Base-by-base conservation (phyloP, 495 filamentous ascomycete species). In the Hypoxylon lienhwacheense region DNA sequence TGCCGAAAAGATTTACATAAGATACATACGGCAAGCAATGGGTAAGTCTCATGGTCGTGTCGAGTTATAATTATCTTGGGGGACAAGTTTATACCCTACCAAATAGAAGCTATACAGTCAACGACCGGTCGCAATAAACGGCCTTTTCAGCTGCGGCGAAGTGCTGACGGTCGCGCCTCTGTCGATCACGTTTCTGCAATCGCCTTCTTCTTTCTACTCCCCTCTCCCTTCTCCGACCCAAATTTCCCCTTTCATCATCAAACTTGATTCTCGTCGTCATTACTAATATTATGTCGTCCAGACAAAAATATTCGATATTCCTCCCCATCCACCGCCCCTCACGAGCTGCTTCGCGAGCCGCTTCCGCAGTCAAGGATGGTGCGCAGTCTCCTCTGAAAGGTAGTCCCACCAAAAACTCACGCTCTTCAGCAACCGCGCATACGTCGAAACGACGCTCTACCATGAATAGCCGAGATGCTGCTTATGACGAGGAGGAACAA, bases 381-480 rank as follows among this genome's bases (percentile, higher is more conserved):
- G 68, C 63, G 64, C 75, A 69, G 48, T 78, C 70, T 32, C 74
- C 70, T 33, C 75, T 72, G 56, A 75, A 76, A 66, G 75, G 69
- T 60, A 80, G 61, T 65, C 77, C 65, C 47, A 57, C 55, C 1
- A 78, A 78, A 58, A 72, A 64, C 58, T 73, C 73, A 22, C 75
- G 77, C 8, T 65, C 70, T 21, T 66, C 76, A 25, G 74, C 76
- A 1, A 72, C 68, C 24, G 72, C 68, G 40, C 73, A 76, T 36
- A 70, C 75, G n/a, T 78, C 79, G 17, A 97, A 97, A 65, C 84
- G 93, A 45, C 84, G 93, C 11, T 95, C 92, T 20, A 99, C 93
- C 6, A 96, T 97, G 90, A 96, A 97, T 64, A 97, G 95, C 67
- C 83, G 92, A 43, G 90, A 91, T 66, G 91, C 93, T 40, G 91